Evolutionary conservation across 306 rosid genomes (phyloP).

Genomic region (Arachis stenosperma): DNA sequence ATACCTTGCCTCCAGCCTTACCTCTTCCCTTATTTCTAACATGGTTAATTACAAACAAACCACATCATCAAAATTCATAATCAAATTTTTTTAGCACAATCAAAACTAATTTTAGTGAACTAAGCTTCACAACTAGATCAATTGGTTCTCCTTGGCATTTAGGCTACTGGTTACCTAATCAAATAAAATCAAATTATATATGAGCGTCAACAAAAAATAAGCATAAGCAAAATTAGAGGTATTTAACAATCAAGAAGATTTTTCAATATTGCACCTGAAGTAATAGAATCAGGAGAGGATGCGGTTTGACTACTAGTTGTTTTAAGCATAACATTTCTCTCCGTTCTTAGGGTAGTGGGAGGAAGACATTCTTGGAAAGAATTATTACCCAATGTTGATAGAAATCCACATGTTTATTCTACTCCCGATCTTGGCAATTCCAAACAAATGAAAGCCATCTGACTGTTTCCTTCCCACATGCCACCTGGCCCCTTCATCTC

Average conservation of each 20-base stretch:
- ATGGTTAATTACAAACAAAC: too few species aligned
- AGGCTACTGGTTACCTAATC: constrained; percentile 59
- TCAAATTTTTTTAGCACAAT: too few species aligned
- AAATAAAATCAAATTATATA: constrained; percentile 4
- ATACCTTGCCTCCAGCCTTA: too few species aligned
- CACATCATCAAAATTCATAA: too few species aligned
- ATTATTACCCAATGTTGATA: constrained; percentile 49
- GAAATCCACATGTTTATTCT: constrained; percentile 67
- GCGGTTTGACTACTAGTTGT: constrained; percentile 42
- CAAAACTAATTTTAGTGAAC: constrained; percentile 52
- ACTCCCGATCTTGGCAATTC: constrained; percentile 72
- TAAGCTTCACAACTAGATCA: too few species aligned
- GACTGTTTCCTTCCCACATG: constrained; percentile 50
- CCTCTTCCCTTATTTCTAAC: too few species aligned
- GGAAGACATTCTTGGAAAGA: constrained; percentile 70
- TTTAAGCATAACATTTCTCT: constrained; percentile 64
- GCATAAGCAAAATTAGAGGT: neutral
- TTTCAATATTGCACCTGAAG: constrained; percentile 47
- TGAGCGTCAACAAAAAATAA: neutral
- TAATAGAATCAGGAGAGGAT: constrained; percentile 39
- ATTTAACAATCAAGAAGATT: neutral
- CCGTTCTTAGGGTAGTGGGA: constrained; percentile 73
- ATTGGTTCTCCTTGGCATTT: constrained; percentile 68
- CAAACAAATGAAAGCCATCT: constrained; percentile 77
- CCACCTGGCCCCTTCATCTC: constrained; percentile 80